Conservation (phyloP, 352 stramenopile species). For the Pythium aphanidermatum region DNA sequence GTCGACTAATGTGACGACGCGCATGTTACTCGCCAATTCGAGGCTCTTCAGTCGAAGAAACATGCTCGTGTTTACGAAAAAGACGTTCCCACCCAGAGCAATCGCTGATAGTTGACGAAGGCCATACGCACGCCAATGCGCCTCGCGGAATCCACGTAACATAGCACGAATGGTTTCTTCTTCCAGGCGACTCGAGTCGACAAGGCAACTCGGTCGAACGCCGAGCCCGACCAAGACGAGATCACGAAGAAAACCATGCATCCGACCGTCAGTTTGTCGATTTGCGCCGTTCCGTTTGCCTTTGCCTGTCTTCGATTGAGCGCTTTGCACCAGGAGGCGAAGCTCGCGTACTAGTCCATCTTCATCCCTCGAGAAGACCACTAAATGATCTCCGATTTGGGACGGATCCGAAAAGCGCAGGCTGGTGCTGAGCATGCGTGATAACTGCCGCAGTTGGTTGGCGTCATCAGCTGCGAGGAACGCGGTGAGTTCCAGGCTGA, state of each 20-base stretch:
- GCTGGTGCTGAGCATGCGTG: not conserved
- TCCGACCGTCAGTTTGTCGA: constrained; percentile 2
- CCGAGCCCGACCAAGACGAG: constrained; percentile 14
- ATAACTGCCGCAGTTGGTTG: not conserved
- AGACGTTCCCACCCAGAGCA: constrained; percentile 11
- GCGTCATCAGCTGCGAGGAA: constrained; percentile 4
- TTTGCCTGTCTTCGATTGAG: no score
- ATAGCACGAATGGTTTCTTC: not conserved
- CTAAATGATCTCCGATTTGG: no score
- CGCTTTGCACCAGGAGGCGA: no score
- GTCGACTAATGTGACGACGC: constrained; percentile 3
- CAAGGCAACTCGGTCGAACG: constrained; percentile 9
- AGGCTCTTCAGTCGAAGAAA: constrained; percentile 14
- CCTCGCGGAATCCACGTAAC: not conserved
- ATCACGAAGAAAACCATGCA: constrained; percentile 5
- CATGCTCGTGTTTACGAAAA: constrained; percentile 8
- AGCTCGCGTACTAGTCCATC: no score
- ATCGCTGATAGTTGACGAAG: constrained; percentile 2
- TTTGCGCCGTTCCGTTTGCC: not conserved
- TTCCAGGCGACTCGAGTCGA: constrained; percentile 9
- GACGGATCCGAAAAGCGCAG: no score
- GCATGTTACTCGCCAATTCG: not conserved
- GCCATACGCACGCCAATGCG: not conserved
- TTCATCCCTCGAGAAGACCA: no score
- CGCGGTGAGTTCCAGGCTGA: not conserved